These are phyloP conservation scores for Cryptococcus neoformans DNA, from an alignment of 1,284 basidiomycete genomes.

Conservation along the genomic window DNA sequence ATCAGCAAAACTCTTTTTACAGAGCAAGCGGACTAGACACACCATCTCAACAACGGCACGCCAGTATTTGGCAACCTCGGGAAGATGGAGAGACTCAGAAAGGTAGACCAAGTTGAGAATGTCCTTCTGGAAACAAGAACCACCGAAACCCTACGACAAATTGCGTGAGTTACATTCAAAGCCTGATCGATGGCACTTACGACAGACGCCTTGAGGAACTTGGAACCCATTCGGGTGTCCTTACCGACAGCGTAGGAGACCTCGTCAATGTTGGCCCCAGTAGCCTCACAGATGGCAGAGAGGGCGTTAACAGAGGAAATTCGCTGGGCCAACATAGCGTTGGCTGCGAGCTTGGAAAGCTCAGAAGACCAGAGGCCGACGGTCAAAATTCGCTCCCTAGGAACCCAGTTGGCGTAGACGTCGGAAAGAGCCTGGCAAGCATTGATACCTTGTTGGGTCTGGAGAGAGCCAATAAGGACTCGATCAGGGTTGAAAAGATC, in stretches of 20 bases:
- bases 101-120: conserved; percentile 99
- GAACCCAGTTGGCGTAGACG: conserved; percentile 96
- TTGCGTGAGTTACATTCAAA: neutral
- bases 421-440: conserved; percentile 73
- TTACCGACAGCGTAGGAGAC: conserved; percentile 92
- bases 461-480: conserved; percentile 93
- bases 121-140: conserved; percentile 99
- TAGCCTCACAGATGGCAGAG: conserved; percentile 99
- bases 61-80: conserved; percentile 99
- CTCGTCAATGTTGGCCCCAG: conserved; percentile 98
- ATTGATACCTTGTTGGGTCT: conserved; percentile 75
- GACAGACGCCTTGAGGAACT: conserved; percentile 78
- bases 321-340: conserved; percentile 96
- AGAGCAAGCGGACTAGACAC: conserved; percentile 7
- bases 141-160: conserved; percentile 68
- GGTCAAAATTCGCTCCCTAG: conserved; percentile 76
- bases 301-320: conserved; percentile 98
- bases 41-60: conserved; percentile 82
- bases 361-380: conserved; percentile 99
- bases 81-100: conserved; percentile 87
- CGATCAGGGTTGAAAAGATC: conserved; percentile 90
- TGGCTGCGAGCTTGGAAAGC: conserved; percentile 96
- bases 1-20: conserved; percentile 4
- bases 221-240: conserved; percentile 89
- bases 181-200: neutral